Evolutionary conservation across 192 early-diverging fungal genomes (phyloP).

Genomic region (Kappamyces sp.): DNA sequence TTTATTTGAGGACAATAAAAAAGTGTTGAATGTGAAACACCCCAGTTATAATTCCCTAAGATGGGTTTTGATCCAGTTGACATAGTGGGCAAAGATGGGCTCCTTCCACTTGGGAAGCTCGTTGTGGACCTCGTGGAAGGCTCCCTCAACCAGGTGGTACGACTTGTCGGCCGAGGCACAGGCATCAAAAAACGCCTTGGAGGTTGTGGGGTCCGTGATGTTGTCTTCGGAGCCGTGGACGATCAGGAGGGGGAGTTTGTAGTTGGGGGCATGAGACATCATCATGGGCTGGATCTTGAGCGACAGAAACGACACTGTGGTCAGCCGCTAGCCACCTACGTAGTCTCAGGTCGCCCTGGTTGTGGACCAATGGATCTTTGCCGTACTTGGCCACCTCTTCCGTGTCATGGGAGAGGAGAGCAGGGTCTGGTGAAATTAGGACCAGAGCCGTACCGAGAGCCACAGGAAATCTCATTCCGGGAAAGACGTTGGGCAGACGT

Average conservation of each 20-base stretch:
- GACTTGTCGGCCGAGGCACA: conserved; percentile 1
- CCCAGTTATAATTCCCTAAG: neutral
- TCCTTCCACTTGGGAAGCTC: conserved; percentile 3
- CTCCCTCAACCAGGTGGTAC: neutral
- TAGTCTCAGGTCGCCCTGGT: neutral
- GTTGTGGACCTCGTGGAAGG: conserved; percentile 12
- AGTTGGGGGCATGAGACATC: neutral
- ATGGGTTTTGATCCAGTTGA: neutral
- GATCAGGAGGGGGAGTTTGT: conserved; percentile 9
- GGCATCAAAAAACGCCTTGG: conserved; percentile 10
- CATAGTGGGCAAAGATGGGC: conserved; percentile 9
- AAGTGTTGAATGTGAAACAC: no score
- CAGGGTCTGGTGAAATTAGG: no score
- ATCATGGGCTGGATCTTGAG: neutral
- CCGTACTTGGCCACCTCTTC: conserved; percentile 4
- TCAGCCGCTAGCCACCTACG: neutral
- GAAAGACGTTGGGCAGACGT: neutral
- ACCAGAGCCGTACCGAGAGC: neutral
- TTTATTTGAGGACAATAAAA: no score
- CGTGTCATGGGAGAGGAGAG: neutral
- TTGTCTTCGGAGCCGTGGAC: conserved; percentile 6
- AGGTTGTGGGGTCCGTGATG: conserved; percentile 2
- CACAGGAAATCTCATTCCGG: neutral
- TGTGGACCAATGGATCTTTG: conserved; percentile 5
- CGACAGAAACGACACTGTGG: neutral